Evolutionary conservation across 352 stramenopile genomes (phyloP), one percentile per base, ranked within the genome.

Genomic region (Elongisporangium undulatum): DNA sequence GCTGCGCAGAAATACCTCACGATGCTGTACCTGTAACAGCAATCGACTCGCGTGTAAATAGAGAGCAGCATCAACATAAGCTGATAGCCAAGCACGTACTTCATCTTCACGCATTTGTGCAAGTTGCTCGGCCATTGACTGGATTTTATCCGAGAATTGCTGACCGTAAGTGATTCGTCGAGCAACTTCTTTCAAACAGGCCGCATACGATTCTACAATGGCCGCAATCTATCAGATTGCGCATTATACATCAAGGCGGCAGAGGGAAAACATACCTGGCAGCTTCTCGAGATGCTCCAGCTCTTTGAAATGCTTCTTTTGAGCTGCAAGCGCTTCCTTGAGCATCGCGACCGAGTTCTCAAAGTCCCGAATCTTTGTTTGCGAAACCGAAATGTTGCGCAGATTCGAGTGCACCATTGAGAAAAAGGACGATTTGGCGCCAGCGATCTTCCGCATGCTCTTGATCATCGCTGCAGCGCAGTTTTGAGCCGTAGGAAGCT

Each of bases 301-400:
- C 56, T 95, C 87, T 54, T 87, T 77, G 54, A 95, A 95, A 58
- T 95, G 83, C 39, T 82, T 85, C 68, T 94, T 94, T 59, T 95
- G 87, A 3, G 72, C 81, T 24, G 61, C 55, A 55, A 92, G 55
- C 16, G 85, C 87, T 50, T 94, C 87, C 38, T 79, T 85, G 51
- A 95, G 87, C 56, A 94, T 86, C 7, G 74, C 71, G 41, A 95
- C 45, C n/a, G 82, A 92, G 56, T 89, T 90, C 54, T 94, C 87
- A 74, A 95, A 95, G 66, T 94, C 87, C n/a, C 85, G 81, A 55
- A 95, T 95, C 58, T 90, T 88, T 5, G 85, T 94, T 67, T 95
- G 87, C n/a, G 71, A 75, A 0, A 79, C 66, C 1, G 87, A 94
- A 41, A 95, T 89, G 63, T 85, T 76, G 12, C 81, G 78, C 58